These are phyloP conservation scores for Apostasia shenzhenica DNA, from an alignment of 106 monocot species.

Conservation along the genomic window DNA sequence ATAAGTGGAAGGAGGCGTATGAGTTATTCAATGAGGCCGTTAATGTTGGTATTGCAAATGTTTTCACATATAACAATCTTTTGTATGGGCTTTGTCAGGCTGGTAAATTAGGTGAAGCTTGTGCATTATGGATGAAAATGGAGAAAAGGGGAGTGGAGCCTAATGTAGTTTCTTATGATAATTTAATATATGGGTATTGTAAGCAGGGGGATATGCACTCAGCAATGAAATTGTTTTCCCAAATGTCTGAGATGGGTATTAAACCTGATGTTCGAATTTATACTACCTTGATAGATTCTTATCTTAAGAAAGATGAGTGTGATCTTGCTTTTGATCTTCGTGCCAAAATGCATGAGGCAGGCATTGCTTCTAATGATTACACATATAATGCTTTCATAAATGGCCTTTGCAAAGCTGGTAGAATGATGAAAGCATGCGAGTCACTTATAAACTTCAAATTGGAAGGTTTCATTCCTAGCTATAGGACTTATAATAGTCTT, in stretches of 20 bases:
- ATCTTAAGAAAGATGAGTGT: conserved; percentile 36
- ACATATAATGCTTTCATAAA: conserved; percentile 50
- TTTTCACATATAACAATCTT: conserved; percentile 50
- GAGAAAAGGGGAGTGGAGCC: conserved; percentile 40
- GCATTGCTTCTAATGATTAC: conserved; percentile 38
- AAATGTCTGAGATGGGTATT: conserved; percentile 39
- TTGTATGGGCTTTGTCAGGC: conserved; percentile 46
- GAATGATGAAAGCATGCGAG: conserved; percentile 28
- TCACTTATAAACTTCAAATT: conserved; percentile 38
- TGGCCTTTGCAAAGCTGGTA: conserved; percentile 44
- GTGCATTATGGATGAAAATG: conserved; percentile 49
- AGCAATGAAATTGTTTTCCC: conserved; percentile 32
- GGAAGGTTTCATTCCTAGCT: conserved; percentile 51
- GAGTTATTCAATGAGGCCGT: conserved; percentile 47
- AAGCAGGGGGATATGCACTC: conserved; percentile 27
- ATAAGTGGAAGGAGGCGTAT: conserved; percentile 23
- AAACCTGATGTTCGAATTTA: conserved; percentile 43
- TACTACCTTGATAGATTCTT: conserved; percentile 50
- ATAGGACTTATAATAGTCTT: conserved; percentile 60
- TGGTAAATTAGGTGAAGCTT: conserved; percentile 43
- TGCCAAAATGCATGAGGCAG: conserved; percentile 26
- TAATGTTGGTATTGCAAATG: conserved; percentile 24
- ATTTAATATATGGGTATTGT: conserved; percentile 46
- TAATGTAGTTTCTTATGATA: conserved; percentile 50
- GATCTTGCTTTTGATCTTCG: conserved; percentile 34